Percentiles rank a stretch among this genome's conserved stretches.
Conservation (phyloP, 2,329 filamentous ascomycete genomes). For the Amauroascus niger region DNA sequence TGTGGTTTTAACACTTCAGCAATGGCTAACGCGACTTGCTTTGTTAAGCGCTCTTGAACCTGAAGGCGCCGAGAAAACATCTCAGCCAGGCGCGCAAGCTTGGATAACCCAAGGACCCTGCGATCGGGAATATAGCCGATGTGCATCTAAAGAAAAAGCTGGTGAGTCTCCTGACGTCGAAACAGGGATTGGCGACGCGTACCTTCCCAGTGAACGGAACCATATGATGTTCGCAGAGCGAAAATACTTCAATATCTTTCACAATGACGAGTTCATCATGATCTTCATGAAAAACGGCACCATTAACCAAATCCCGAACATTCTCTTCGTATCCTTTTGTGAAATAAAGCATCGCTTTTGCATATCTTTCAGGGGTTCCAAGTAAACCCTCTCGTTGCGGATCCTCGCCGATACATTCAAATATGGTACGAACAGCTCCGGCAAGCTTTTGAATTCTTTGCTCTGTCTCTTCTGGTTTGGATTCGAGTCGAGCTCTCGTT, state of each 20-base stretch:
- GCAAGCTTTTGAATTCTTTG: conserved; percentile 52
- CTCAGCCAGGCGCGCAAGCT: conserved; percentile 88
- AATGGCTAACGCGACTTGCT: conserved; percentile 88
- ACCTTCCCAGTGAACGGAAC: conserved; percentile 95
- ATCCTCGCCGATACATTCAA: conserved; percentile 58
- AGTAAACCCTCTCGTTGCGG: conserved; percentile 54
- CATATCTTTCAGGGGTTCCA: conserved; percentile 73
- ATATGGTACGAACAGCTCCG: conserved; percentile 52
- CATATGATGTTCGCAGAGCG: conserved; percentile 91
- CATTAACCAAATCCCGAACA: conserved; percentile 79
- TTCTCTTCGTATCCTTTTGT: conserved; percentile 97
- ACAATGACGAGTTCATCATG: conserved; percentile 97
- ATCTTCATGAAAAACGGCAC: conserved; percentile 89
- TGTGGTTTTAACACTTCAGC: conserved; percentile 88
- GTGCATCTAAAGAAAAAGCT: conserved; percentile 67
- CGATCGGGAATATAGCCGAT: conserved; percentile 93
- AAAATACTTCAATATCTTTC: conserved; percentile 93
- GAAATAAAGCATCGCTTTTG: conserved; percentile 90
- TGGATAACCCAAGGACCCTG: conserved; percentile 88
- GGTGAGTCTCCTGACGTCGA: conserved; percentile 8
- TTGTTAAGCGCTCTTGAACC: conserved; percentile 91
- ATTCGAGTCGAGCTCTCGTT: conserved; percentile 45
- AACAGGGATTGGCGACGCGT: conserved; percentile 16
- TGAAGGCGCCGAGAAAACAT: conserved; percentile 92
- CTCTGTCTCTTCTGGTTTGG: conserved; percentile 49